Evolutionary conservation across 805 yeast genomes (phyloP).

Genomic region (Metschnikowia corniflorae): DNA sequence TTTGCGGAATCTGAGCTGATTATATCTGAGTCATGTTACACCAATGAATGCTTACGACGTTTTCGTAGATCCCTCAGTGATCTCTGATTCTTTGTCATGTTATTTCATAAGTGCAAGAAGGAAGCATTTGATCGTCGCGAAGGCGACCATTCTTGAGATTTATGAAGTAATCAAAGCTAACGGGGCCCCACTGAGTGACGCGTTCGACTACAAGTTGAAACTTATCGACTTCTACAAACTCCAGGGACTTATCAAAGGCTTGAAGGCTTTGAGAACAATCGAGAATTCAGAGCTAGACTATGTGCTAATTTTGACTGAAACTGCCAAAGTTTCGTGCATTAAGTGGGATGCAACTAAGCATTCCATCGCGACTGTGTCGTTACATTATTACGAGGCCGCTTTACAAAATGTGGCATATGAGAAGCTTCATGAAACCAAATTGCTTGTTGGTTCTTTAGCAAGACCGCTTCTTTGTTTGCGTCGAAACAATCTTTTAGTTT

Average conservation of each 20-base stretch:
- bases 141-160: conserved; percentile 65
- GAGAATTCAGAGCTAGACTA: conserved; percentile 52
- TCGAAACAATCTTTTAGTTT: conserved; percentile 65
- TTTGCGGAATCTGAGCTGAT: too few relatives aligned
- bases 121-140: conserved; percentile 63
- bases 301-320: conserved; percentile 61
- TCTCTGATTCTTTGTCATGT: conserved; percentile 56
- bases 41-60: conserved; percentile 81
- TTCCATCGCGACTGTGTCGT: conserved; percentile 64
- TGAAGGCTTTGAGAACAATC: conserved; percentile 47
- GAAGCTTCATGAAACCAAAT: conserved; percentile 37
- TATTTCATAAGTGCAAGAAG: conserved; percentile 42
- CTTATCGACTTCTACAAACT: conserved; percentile 62
- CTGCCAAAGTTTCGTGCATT: conserved; percentile 74
- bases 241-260: conserved; percentile 63
- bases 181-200: conserved; percentile 15
- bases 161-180: conserved; percentile 40
- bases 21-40: too few relatives aligned
- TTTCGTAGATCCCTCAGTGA: conserved; percentile 71
- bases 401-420: conserved; percentile 50
- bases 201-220: conserved; percentile 25
- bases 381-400: conserved; percentile 82
- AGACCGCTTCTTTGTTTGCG: conserved; percentile 53
- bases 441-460: conserved; percentile 59
- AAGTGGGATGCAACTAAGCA: conserved; percentile 60